Conservation (phyloP, 108 stramenopile species). For the Epipyxis sp. region DNA sequence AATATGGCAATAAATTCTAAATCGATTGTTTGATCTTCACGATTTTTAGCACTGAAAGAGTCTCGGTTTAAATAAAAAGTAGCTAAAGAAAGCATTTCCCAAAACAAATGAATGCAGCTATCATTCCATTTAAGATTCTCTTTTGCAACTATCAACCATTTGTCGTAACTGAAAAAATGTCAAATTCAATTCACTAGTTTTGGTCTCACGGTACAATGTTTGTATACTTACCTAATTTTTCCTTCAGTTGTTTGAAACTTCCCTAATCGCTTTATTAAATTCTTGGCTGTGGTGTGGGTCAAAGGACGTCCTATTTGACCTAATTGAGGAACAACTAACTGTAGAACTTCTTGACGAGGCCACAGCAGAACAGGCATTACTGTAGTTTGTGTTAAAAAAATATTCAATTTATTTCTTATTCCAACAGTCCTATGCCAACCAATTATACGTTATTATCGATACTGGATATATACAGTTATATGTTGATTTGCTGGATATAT, state of each 20-base stretch:
- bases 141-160: background rate
- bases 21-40: background rate
- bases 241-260: background rate
- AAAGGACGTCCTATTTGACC: background rate
- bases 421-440: no score
- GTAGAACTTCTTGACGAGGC: slow-evolving; percentile 16
- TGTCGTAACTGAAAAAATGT: background rate
- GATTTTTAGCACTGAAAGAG: background rate
- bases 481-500: no score
- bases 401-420: background rate
- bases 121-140: slow-evolving; percentile 4
- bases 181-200: no score
- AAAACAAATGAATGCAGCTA: background rate
- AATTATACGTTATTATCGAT: no score
- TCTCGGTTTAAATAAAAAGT: background rate
- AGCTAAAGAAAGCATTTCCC: background rate
- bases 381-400: background rate
- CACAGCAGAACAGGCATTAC: background rate
- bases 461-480: no score
- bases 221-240: slow-evolving; percentile 11
- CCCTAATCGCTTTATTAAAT: background rate
- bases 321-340: slow-evolving; percentile 4
- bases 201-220: no score
- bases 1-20: slow-evolving; percentile 14
- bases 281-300: background rate